Conservation (phyloP, 257 asterid genomes). For the Solanum bulbocastanum region DNA sequence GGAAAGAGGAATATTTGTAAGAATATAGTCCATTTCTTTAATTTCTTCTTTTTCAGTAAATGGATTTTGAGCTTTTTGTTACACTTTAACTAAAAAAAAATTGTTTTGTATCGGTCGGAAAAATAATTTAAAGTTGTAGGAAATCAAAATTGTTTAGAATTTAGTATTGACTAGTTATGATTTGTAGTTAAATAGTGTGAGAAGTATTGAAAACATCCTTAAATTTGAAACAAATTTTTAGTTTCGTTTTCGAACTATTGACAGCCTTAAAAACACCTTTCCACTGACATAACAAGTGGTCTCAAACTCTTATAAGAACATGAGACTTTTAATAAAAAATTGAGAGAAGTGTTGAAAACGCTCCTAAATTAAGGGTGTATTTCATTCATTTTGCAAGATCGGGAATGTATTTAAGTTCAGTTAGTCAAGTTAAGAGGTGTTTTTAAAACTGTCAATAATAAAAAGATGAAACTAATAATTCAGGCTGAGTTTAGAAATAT, state of each 20-base stretch:
- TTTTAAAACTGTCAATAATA: no score
- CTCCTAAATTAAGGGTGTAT: neutral
- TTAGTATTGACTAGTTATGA: neutral
- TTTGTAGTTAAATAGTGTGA: neutral
- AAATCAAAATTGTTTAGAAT: neutral
- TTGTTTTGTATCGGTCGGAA: neutral
- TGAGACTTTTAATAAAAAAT: no score
- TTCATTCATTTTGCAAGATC: neutral
- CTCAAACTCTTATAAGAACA: neutral
- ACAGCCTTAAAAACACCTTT: no score
- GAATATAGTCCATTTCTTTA: neutral
- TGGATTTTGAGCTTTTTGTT: conserved; percentile 2
- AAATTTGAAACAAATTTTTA: no score
- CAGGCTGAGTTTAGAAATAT: no score
- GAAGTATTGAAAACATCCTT: no score
- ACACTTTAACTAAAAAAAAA: conserved; percentile 3
- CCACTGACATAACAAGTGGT: neutral
- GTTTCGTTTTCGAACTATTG: neutral
- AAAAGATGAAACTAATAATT: no score
- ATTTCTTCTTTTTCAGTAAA: neutral
- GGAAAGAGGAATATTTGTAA: neutral
- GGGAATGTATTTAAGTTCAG: no score
- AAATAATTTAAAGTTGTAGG: neutral
- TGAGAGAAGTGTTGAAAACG: neutral
- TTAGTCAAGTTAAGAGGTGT: no score